Evolutionary conservation across 345 rosid genomes (phyloP).

Genomic region (Gossypium turneri): DNA sequence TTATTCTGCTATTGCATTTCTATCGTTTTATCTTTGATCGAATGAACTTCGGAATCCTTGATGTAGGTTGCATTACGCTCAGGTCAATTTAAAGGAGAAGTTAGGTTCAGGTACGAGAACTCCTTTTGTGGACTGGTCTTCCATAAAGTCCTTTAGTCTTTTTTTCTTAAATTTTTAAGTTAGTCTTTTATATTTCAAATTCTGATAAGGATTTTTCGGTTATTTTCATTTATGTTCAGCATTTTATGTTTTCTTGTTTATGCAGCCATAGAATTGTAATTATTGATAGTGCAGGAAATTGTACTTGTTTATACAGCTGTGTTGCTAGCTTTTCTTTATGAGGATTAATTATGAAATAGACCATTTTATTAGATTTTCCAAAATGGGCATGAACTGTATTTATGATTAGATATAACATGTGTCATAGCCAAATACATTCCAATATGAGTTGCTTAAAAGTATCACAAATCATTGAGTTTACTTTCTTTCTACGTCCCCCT

Average conservation of each 20-base stretch:
- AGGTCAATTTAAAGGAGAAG: constrained; percentile 77
- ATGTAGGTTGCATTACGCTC: constrained; percentile 68
- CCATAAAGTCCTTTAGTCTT: not conserved
- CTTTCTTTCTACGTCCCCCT: not conserved
- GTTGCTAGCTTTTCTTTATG: not conserved
- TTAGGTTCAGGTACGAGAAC: constrained; percentile 62
- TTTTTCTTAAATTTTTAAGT: not conserved
- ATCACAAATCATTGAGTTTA: constrained; percentile 2
- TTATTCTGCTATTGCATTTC: not conserved
- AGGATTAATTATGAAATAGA: constrained; percentile 3
- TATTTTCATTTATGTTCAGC: not conserved
- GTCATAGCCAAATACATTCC: not conserved
- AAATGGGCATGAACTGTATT: not conserved
- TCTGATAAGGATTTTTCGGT: not conserved
- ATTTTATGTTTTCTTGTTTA: not conserved
- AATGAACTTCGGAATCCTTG: constrained; percentile 15
- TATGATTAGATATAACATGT: not conserved
- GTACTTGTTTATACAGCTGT: not conserved
- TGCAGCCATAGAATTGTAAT: not conserved
- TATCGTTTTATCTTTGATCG: not conserved
- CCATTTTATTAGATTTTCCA: not conserved
- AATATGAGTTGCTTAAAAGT: not conserved
- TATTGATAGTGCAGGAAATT: not conserved
- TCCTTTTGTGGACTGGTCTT: constrained; percentile 8
- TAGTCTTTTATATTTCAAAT: not conserved